These are phyloP conservation scores for Penicillium simplicissimum DNA, from an alignment of 495 filamentous ascomycete species.

Conservation along the genomic window DNA sequence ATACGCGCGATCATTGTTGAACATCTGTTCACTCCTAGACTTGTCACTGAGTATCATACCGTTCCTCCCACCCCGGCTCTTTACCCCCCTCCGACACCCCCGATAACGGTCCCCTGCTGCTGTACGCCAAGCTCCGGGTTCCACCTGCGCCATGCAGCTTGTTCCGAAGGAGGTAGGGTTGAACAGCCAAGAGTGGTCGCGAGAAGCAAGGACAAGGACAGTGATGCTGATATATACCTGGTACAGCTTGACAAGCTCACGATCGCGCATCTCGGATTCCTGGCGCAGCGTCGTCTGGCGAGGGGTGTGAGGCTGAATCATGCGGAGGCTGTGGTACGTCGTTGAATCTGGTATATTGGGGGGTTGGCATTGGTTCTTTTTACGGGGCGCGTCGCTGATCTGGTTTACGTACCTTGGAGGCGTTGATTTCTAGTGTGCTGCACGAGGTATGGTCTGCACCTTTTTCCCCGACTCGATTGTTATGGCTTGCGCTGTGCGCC, in stretches of 20 bases:
- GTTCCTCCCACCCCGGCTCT: not conserved
- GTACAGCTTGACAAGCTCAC: constrained; percentile 90
- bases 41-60: too few species aligned
- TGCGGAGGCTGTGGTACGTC: constrained; percentile 78
- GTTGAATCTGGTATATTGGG: not conserved
- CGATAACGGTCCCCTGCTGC: constrained; percentile 1
- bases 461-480: not conserved
- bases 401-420: constrained; percentile 46
- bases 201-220: constrained; percentile 1
- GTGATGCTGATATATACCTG: not conserved
- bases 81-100: not conserved
- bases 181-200: constrained; percentile 4
- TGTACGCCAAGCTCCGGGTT: constrained; percentile 28
- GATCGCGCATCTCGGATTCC: constrained; percentile 83
- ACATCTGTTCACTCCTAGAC: not conserved
- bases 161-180: constrained; percentile 76
- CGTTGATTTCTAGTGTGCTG: constrained; percentile 84
- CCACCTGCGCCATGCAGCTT: constrained; percentile 67
- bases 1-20: not conserved
- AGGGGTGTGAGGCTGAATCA: constrained; percentile 90
- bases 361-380: not conserved
- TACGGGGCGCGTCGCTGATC: not conserved
- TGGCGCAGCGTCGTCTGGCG: constrained; percentile 88
- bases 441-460: constrained; percentile 66
- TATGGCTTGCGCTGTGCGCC: not conserved